Evolutionary conservation across 176 grass and related monocot genomes (phyloP).

Genomic region (Carex kokanica): DNA sequence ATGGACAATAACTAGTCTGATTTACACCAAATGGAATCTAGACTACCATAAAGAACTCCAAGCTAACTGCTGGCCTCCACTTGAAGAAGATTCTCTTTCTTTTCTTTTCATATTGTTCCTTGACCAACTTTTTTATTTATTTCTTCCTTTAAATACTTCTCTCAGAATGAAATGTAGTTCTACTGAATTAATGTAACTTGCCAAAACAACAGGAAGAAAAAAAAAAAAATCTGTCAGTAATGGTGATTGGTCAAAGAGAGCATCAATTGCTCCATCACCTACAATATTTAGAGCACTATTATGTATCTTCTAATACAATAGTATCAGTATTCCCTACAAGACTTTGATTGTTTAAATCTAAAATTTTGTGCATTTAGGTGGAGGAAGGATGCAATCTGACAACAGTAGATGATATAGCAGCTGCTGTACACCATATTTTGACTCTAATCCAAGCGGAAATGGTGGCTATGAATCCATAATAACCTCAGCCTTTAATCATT

Average conservation of each 20-base stretch:
- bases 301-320: background rate
- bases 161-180: background rate
- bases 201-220: background rate
- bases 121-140: constrained; percentile 9
- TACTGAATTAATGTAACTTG: background rate
- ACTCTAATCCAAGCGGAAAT: constrained; percentile 56
- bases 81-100: constrained; percentile 22
- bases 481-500: background rate
- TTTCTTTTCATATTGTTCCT: background rate
- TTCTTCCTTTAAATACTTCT: background rate
- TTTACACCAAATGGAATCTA: constrained; percentile 28
- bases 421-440: constrained; percentile 66
- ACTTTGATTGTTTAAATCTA: background rate
- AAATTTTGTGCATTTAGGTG: constrained; percentile 37
- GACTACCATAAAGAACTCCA: background rate
- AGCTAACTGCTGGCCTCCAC: constrained; percentile 22
- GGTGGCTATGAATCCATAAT: constrained; percentile 24
- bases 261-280: background rate
- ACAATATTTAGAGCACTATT: background rate
- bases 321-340: background rate
- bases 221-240: background rate
- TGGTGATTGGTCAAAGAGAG: background rate
- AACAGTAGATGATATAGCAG: constrained; percentile 77
- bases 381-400: constrained; percentile 71
- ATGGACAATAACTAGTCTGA: background rate